Conservation (phyloP, 2,329 filamentous ascomycete genomes). For the Lithohypha guttulata region DNA sequence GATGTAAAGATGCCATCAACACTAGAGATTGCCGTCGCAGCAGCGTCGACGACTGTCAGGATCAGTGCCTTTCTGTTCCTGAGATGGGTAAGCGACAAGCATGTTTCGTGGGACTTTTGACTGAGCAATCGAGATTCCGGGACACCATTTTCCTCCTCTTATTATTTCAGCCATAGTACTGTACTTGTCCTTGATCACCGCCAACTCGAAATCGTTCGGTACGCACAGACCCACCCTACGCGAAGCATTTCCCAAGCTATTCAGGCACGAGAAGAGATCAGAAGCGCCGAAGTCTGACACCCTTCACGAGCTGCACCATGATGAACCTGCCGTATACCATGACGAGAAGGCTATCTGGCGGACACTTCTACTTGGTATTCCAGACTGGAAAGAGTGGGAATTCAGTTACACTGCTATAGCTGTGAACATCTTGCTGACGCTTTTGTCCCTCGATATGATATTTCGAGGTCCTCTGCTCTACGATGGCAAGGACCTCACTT, state of each 20-base stretch:
- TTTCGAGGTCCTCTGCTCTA: constrained; percentile 62
- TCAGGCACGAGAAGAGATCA: constrained; percentile 11
- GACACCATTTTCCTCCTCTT: constrained; percentile 28
- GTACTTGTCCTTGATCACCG: constrained; percentile 33
- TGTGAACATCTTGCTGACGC: constrained; percentile 60
- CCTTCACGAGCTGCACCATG: constrained; percentile 46
- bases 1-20: constrained; percentile 3
- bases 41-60: constrained; percentile 30
- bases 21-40: constrained; percentile 24
- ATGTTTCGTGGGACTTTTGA: constrained; percentile 2
- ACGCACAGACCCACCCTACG: constrained; percentile 10
- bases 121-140: constrained; percentile 27
- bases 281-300: constrained; percentile 24
- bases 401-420: constrained; percentile 58
- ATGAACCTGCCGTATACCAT: constrained; percentile 52
- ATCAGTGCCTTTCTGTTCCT: constrained; percentile 32
- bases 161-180: constrained; percentile 33
- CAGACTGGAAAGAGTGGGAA: constrained; percentile 57
- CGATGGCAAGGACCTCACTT: constrained; percentile 64
- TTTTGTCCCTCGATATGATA: constrained; percentile 65
- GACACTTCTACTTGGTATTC: constrained; percentile 64
- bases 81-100: constrained; percentile 31
- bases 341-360: constrained; percentile 49
- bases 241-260: constrained; percentile 15
- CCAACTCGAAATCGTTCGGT: constrained; percentile 15